Conservation (phyloP, 2,329 filamentous ascomycete species). For the Colletotrichum destructivum region DNA sequence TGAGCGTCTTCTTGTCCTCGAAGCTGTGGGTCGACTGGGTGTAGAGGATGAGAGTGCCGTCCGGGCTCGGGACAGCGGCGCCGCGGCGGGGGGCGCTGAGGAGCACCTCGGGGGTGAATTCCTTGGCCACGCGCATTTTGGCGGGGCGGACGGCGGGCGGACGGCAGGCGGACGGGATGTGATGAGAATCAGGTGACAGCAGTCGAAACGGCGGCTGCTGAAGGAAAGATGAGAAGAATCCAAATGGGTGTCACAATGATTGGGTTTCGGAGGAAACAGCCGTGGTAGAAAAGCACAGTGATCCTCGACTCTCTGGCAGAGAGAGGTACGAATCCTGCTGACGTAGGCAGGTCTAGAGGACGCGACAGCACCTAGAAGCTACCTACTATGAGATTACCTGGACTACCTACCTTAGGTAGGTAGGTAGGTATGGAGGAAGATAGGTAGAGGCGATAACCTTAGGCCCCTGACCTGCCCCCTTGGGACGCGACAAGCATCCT, state of each 20-base stretch:
- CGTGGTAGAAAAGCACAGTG: neutral
- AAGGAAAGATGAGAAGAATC: neutral
- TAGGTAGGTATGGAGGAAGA: no score
- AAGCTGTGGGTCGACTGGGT: conserved; percentile 57
- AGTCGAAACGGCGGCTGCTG: neutral
- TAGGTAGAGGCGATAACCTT: neutral
- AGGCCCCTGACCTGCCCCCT: conserved; percentile 25
- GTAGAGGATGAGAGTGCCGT: conserved; percentile 58
- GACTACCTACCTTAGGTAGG: no score
- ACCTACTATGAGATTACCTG: no score
- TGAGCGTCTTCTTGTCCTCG: conserved; percentile 49
- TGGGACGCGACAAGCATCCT: conserved; percentile 14
- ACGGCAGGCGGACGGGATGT: neutral
- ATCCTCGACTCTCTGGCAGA: neutral
- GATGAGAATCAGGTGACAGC: neutral
- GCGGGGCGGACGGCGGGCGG: no score
- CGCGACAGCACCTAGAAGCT: conserved; percentile 24
- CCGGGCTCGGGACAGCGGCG: conserved; percentile 56
- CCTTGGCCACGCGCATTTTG: conserved; percentile 44
- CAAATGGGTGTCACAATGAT: neutral
- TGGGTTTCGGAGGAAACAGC: neutral
- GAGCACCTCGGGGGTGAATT: conserved; percentile 52
- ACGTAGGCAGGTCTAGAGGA: conserved; percentile 27
- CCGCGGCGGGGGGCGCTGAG: conserved; percentile 50
- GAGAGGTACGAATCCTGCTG: conserved; percentile 36